Conservation (phyloP, 148 eudicot species). For the Spergularia bocconei region DNA sequence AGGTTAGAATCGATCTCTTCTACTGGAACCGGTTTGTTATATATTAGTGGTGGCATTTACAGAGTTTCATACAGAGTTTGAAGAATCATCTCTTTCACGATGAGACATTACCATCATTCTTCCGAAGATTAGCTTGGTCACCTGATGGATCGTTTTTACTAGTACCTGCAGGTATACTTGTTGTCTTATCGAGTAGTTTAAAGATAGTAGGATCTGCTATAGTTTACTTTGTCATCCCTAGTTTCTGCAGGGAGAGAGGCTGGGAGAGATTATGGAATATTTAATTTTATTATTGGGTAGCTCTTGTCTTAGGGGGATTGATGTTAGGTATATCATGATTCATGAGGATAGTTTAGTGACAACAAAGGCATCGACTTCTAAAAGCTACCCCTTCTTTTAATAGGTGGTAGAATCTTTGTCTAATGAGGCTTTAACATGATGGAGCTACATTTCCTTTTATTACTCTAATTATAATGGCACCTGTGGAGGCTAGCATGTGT, state of each 20-base stretch:
- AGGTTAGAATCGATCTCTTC: constrained; percentile 46
- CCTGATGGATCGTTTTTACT: constrained; percentile 95
- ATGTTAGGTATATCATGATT: too few species aligned
- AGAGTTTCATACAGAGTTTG: constrained; percentile 49
- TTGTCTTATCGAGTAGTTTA: constrained; percentile 17
- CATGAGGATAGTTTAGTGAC: too few species aligned
- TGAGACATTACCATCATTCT: constrained; percentile 95
- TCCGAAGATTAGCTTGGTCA: constrained; percentile 94
- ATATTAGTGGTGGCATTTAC: constrained; percentile 4
- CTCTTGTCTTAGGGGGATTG: not conserved
- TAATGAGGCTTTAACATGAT: too few species aligned
- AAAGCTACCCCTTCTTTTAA: too few species aligned
- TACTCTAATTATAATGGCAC: too few species aligned
- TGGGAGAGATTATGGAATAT: not conserved
- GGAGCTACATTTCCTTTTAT: too few species aligned
- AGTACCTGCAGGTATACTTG: constrained; percentile 80
- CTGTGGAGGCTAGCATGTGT: too few species aligned
- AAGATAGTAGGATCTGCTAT: not conserved
- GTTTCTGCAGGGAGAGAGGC: not conserved
- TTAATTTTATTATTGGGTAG: not conserved
- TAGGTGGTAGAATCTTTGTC: too few species aligned
- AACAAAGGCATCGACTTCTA: too few species aligned
- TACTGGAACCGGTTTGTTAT: not conserved
- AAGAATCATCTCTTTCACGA: constrained; percentile 87
- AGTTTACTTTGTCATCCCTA: not conserved